Base-by-base conservation (phyloP, 768 basidiomycete genomes). In the Dentipellis sp. region DNA sequence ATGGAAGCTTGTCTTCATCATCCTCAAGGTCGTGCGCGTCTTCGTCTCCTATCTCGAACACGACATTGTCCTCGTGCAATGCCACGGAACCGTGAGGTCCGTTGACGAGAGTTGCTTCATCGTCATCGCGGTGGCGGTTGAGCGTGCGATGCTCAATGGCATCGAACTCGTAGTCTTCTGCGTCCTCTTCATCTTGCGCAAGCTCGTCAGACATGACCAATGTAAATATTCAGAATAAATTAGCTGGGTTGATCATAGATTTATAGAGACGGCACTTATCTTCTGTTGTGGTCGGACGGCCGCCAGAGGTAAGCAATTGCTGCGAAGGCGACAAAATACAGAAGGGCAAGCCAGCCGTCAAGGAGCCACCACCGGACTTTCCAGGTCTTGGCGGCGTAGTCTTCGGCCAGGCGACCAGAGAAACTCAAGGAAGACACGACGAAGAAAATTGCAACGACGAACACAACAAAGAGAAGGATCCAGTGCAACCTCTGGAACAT, bases 171-270 rank as follows among this genome's bases (percentile, higher is more conserved):
- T 92, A 94, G 66, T 94, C 88, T 66, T 97, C 91, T 0, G 91
- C 94, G 61, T 94, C 94, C 63, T 88, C 86, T 65, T 94, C 92
- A 64, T 94, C 88, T 72, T 94, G 93, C 22, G 97, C 92, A 53
- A 98, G 71, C 73, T 99, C 97, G 61, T 97, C 94, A 22, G 91
- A 94, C 88, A 97, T 94, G 37, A 92, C 84, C 59, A 99, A 82
- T 68, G 87, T 89, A 61, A 66, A 77, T 63, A 77, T 72, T 72
- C 21, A 38, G 56, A 51, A 56, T 56, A 71, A 62, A 47, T 16
- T 51, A 42, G 58, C 37, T 17, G n/a, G 38, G 36, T 38, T 53
- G 40, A 35, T 1, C 53, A 6, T 54, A 35, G 53, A 61, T 49
- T 5, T 35, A 45, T 9, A 17, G 19, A n/a, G 21, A 21, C 10